Evolutionary conservation across 2,329 filamentous ascomycete species (phyloP).

Genomic region (Pseudohalonectria lignicola): DNA sequence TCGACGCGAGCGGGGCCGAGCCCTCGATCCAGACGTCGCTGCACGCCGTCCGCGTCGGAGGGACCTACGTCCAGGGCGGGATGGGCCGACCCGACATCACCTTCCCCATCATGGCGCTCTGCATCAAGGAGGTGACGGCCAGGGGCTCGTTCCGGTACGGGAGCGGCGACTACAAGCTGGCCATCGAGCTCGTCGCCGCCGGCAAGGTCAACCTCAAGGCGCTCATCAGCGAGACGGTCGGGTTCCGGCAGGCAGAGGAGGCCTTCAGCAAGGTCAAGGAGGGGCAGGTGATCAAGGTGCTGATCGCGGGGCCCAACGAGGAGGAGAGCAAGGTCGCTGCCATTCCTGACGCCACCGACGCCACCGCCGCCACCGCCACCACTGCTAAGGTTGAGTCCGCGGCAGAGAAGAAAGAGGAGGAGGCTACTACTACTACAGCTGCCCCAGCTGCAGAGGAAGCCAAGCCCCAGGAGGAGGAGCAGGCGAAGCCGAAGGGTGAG

Average conservation of each 20-base stretch:
- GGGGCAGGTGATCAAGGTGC: conserved; percentile 64
- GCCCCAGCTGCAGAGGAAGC: too few species aligned
- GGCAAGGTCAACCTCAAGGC: conserved; percentile 73
- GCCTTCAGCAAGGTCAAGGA: conserved; percentile 81
- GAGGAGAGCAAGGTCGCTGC: not conserved
- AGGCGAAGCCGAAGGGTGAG: not conserved
- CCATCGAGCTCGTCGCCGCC: conserved; percentile 62
- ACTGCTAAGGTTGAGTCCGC: not conserved
- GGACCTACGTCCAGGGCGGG: conserved; percentile 74
- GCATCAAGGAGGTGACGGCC: conserved; percentile 77
- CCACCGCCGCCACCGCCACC: not conserved
- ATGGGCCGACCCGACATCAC: conserved; percentile 83
- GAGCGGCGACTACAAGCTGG: conserved; percentile 76
- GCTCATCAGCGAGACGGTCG: conserved; percentile 66
- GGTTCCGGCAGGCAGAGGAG: conserved; percentile 71
- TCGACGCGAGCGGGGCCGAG: conserved; percentile 73
- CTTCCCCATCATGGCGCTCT: conserved; percentile 86
- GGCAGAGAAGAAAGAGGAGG: too few species aligned
- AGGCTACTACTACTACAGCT: too few species aligned
- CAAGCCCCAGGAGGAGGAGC: too few species aligned
- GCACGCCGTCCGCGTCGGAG: conserved; percentile 59
- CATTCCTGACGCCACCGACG: not conserved
- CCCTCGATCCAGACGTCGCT: conserved; percentile 66
- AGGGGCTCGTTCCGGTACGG: conserved; percentile 87
- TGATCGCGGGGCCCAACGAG: conserved; percentile 55